Evolutionary conservation across 805 yeast genomes (phyloP), one percentile per base, ranked within the genome.

Genomic region (Grigorovia yakushimaensis): DNA sequence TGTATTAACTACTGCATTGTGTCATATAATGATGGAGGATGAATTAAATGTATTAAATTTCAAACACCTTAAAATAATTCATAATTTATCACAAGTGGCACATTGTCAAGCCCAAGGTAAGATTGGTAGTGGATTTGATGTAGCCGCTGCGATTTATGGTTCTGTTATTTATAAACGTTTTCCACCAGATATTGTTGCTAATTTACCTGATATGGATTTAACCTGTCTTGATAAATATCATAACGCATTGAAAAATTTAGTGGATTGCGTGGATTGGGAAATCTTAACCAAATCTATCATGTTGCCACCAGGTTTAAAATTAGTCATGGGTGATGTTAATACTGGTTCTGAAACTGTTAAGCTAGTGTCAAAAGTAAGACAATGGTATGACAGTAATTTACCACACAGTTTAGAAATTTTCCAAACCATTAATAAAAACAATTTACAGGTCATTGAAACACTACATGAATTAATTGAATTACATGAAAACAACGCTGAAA

Each of bases 41-140:
- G 47, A 64, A 5, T 59, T 73, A 11, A 67, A 73, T 47, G 51
- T 69, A 2, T 39, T 49, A 0, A 51, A 62, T 7, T 33, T 42
- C 0, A 18, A 43, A 4, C 60, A 62, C 27, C 53, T 70, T 23
- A 53, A 56, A 4, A 50, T 62, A n/a, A 71, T 91, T 35, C 98
- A 93, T 62, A 91, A 88, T 57, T 65, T 88, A 23, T 78, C 96
- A 0, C 98, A 93, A 62, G 71, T 86, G 8, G 83, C 95, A 0
- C 98, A 93, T 64, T 89, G 96, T 62, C 74, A 78, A 48, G 98
- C 98, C 2, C 98, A 93, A 64, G 86, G 87, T 30, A 93, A 93
- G 64, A 81, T 93, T 22, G 98, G 98, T 0, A 88, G 96, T 3
- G 98, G 98, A 0, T 93, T 93, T 65, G 98, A 93, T 61, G 95